Percentiles rank a stretch among this genome's conserved stretches.
phyloP scores from a whole-genome alignment of 345 rosid genomes.

The Lenwebbia sp. region DNA sequence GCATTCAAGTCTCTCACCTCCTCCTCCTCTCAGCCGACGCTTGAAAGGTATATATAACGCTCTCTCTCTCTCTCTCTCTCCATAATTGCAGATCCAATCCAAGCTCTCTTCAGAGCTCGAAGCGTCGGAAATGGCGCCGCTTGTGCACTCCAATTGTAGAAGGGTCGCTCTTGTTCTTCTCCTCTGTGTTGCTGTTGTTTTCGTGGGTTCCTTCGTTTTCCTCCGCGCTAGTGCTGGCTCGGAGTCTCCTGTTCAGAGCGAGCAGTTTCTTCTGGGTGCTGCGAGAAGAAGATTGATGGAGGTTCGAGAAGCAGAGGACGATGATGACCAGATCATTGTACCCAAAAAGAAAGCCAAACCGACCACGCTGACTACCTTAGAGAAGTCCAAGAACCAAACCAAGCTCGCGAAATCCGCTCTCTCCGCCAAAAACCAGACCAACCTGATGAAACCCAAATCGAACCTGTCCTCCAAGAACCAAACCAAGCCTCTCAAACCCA shows the following conservation, averaged over 20 bases:
- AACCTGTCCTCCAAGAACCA: constrained; percentile 30
- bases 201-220: neutral
- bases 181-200: neutral
- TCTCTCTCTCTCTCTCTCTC: neutral
- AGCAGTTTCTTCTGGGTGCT: neutral
- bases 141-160: neutral
- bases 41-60: neutral
- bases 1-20: neutral
- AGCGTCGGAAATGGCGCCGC: neutral
- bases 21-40: neutral
- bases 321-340: constrained; percentile 8
- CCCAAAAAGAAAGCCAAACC: constrained; percentile 29
- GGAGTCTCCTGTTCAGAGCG: neutral
- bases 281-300: neutral
- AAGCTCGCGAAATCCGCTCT: constrained; percentile 11
- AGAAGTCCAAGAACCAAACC: constrained; percentile 38
- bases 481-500: constrained; percentile 36
- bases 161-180: neutral
- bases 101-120: neutral
- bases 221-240: neutral
- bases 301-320: constrained; percentile 10
- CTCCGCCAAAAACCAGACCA: constrained; percentile 46
- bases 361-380: neutral
- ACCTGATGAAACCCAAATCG: constrained; percentile 14
- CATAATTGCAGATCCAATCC: neutral